Percentiles rank a stretch among this genome's conserved stretches.
Conservation (phyloP, 257 asterid genomes). For the Fraxinus cuspidata region DNA sequence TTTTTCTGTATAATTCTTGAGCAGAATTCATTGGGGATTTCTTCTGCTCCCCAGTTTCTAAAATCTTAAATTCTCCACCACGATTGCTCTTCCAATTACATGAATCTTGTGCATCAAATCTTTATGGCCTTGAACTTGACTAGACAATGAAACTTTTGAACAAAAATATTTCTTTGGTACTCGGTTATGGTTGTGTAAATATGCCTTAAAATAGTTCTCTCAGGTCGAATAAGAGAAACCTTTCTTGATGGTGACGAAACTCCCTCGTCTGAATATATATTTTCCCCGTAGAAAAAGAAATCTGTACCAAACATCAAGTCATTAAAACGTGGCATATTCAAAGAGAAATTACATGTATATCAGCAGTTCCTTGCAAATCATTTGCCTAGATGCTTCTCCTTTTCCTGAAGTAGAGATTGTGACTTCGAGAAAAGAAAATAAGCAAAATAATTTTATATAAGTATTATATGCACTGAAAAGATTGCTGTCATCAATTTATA, state of each 20-base stretch:
- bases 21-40: slow-evolving; percentile 20
- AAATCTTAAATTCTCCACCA: slow-evolving; percentile 37
- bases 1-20: slow-evolving; percentile 25
- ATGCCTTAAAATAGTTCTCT: neutral
- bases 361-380: too few species aligned
- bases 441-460: too few species aligned
- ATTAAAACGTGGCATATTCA: too few species aligned
- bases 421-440: too few species aligned
- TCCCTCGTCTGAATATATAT: neutral
- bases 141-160: neutral
- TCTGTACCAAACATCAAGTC: neutral
- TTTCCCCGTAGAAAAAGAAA: neutral
- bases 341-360: too few species aligned
- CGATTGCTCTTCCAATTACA: neutral
- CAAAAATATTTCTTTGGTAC: neutral
- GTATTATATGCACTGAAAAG: too few species aligned
- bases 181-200: neutral
- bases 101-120: slow-evolving; percentile 13
- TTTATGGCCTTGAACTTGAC: neutral
- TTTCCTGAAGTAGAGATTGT: too few species aligned
- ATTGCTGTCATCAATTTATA: too few species aligned
- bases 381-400: too few species aligned
- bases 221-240: neutral
- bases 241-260: neutral
- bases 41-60: slow-evolving; percentile 40